Evolutionary conservation across 208 protist genomes (phyloP).

Genomic region (Trypanosoma brucei): DNA sequence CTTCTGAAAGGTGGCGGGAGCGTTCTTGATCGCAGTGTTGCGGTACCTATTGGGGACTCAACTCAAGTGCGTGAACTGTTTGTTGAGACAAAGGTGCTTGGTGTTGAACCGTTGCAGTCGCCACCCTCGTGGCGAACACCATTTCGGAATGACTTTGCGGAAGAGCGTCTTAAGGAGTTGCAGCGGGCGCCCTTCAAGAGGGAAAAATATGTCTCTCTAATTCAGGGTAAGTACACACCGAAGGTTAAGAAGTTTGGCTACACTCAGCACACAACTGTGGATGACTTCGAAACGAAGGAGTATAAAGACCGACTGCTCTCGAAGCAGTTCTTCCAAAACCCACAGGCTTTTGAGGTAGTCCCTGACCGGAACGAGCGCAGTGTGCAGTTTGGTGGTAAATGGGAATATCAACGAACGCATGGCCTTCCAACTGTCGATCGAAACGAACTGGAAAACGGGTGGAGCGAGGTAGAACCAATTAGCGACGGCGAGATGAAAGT

Average conservation of each 20-base stretch:
- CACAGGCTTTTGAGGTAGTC: conserved; percentile 82
- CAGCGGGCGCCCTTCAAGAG: conserved; percentile 66
- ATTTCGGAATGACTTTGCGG: conserved; percentile 87
- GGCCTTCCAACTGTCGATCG: conserved; percentile 86
- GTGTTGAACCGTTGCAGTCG: conserved; percentile 45
- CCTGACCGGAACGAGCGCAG: conserved; percentile 65
- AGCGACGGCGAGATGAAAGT: conserved; percentile 59
- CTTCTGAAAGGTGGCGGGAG: conserved; percentile 49
- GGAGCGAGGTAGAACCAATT: conserved; percentile 59
- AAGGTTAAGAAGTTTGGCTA: conserved; percentile 86
- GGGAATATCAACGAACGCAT: conserved; percentile 66
- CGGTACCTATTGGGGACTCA: conserved; percentile 46
- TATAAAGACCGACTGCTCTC: conserved; percentile 82
- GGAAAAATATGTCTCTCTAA: conserved; percentile 76
- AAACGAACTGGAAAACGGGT: conserved; percentile 82
- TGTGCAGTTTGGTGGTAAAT: conserved; percentile 74
- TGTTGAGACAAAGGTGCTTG: conserved; percentile 27
- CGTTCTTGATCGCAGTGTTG: conserved; percentile 66
- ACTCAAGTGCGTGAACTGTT: conserved; percentile 40
- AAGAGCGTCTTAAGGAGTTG: conserved; percentile 71
- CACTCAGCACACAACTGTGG: conserved; percentile 79
- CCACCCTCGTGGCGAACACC: conserved; percentile 87
- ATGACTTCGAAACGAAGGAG: conserved; percentile 91
- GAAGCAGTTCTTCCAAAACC: conserved; percentile 80
- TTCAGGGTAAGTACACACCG: conserved; percentile 78